Base-by-base conservation (phyloP, 1,284 basidiomycete genomes). In the Filobasidium uniguttulatum region DNA sequence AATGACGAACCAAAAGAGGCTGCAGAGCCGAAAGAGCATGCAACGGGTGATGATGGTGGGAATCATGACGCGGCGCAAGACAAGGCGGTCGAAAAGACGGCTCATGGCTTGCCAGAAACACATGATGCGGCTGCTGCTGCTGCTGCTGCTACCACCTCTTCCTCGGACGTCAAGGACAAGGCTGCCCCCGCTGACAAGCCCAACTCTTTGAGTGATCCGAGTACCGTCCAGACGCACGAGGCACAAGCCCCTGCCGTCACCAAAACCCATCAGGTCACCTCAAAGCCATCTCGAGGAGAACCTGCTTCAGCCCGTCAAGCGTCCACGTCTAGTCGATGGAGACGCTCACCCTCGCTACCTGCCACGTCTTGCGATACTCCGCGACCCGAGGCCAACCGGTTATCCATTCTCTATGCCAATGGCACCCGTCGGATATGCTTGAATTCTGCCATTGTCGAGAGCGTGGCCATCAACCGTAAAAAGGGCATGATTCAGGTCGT, bases 371-470 rank as follows among this genome's bases (percentile, higher is more conserved):
- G 35, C 15, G 54, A 55, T 23, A 48, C 47, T 6, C 68, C 71
- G 8, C 68, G 69, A 52, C 61, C 65, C 2, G 59, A 62, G 5
- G 51, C 66, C 48, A 71, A 77, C 61, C 64, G 75, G 19, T 62
- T 96, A n/a, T 91, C 86, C 12, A 85, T 96, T 61, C 83, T 93
- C 1, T 98, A 93, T 66, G 88, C 89, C 54, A 82, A 82, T 36
- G 87, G 86, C 44, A 81, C 81, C 50, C 76, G 86, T 50, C 77
- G 93, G 31, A 74, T 98, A 41, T 82, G 91, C 23, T 76, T 97
- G 53, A 85, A 97, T 66, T 84, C 91, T 3, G 82, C 84, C 52
- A 79, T 85, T 20, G 85, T 96, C 30, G 79, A 85, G 38, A 77
- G 75, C 52, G 74, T 98, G 50, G 82, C 77, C 59, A 78, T 98